Base-by-base conservation (phyloP, 192 early-diverging fungal species). In the Backusella psychrophila region DNA sequence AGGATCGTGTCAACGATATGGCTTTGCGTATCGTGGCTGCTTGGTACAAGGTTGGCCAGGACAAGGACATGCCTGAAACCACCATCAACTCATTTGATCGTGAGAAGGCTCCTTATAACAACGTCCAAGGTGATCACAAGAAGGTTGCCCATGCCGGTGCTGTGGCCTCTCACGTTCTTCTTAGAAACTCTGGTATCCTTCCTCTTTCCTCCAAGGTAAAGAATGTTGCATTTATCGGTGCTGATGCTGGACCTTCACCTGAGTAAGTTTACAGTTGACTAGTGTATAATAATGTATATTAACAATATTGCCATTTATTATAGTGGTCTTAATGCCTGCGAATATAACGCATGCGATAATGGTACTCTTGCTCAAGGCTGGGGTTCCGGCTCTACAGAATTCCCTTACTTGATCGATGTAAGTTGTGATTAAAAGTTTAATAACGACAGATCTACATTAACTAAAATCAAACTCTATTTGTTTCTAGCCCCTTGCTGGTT, bases 401-500 rank as follows among this genome's bases (percentile, higher is more conserved):
- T 74, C 68, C 74, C 80, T 14, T 81, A 81, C 29, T 39, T 81
- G 29, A 21, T 80, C 31, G 66, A 75, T 33, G 79, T 80, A 73
- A 72, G 77, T 78, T 29, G 6, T 52, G 11, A 21, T 17, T 44
- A 44, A 44, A 44, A 39, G 3, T 8, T 39, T 26, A n/a, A 31
- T 8, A 31, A 67, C 2, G 8, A 5, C 34, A 36, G 12, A 44
- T 39, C 11, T 34, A 29, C 1, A 14, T 1, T 63, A 5, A 12
- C 19, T 56, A 56, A 29, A 5, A 69, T n/a, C 6, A 17, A 41
- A 66, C 33, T 71, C 21, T 71, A 39, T 35, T 15, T 26, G 19
- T 12, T 63, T 63, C 21, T 63, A 78, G 76, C 81, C 75, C 9
- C 44, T 79, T 26, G 71, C 75, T 65, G 80, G 76, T 39, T 73